Base-by-base conservation (phyloP, 2,329 filamentous ascomycete genomes). In the Exophiala sideris region DNA sequence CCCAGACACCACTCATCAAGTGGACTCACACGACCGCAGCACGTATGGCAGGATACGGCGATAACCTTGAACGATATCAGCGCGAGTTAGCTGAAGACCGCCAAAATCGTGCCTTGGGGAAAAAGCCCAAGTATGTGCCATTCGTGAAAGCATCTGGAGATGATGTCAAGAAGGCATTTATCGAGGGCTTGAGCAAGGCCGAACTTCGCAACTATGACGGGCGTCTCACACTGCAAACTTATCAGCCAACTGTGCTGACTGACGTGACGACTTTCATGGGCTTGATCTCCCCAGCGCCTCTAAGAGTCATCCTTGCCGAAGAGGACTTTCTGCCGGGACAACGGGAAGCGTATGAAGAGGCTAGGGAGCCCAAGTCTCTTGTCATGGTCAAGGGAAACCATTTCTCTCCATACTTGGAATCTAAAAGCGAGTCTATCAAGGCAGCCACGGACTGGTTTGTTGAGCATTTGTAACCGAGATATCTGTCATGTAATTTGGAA, bases 281-380 rank as follows among this genome's bases (percentile, higher is more conserved):
- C 32, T 63, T 59, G 12, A 72, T 73, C 46, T 62, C 67, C 9
- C 70, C 70, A 2, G 70, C 67, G 12, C 70, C 70, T 3, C 52
- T 72, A 45, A 59, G 71, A 36, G 68, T 72, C 62, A 66, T 65
- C 16, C 59, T 71, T 12, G 64, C 64, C 3, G 50, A 62, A 16
- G 60, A 68, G 11, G 69, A 72, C 53, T 59, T 65, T 41, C 41
- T 71, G 10, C 66, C 65, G 9, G 50, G 55, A n/a, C 55, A 57
- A 32, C 49, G 71, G 5, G 64, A 65, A 39, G 66, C 70, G 8
- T 73, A 66, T 54, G 45, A 59, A 11, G 60, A 62, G 10, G 72
- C 70, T 3, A 52, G 58, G 21, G 70, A 73, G 58, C 70, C 70
- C 20, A 74, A 74, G 58, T 59, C 69, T 45, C 59, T 73, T 24